Base-by-base conservation (phyloP, 257 asterid species). In the Capsicum chinense region DNA sequence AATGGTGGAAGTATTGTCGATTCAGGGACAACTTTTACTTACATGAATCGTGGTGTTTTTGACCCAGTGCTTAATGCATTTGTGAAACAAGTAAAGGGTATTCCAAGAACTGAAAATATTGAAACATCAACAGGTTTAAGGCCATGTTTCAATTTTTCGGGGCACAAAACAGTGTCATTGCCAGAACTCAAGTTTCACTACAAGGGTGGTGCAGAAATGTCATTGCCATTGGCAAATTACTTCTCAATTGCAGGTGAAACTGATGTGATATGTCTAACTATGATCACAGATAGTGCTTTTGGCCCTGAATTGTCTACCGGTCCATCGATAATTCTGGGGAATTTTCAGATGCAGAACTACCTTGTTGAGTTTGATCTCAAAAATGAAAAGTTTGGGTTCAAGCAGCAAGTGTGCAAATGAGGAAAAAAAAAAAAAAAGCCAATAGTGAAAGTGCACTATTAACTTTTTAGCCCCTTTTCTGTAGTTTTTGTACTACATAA, bases 1-100 rank as follows among this genome's bases (percentile, higher is more conserved):
- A 92, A 92, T 66, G 95, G 97, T 1, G 98, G 99, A 86, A 88
- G 97, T 1, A 92, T 94, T 13, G 97, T 95, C 0, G 99, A 95
- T 87, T 95, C 99, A 0, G 99, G 99, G 9, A 86, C 99, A 2
- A 92, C 97, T 0, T 92, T 91, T 47, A 92, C 97, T 0, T 93
- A 86, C 86, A 87, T 92, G 92, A 91, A 80, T 11, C 83, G 83
- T 62, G 89, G 84, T 0, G 88, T 92, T 35, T 91, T 90, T 17
- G 82, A 87, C 16, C 83, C 78, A 2, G 92, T 94, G 13, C 33
- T 84, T 0, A 52, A 84, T 70, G 94, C 92, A 1, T 89, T 95
- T 62, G 81, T 85, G 0, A 86, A 86, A 68, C 92, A 91, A 71
- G 94, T 93, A 81, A 90, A 79, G 13, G 84, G 19, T 9, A 91